These are phyloP conservation scores for Lodderomyces pseudojiufengensis DNA, from an alignment of 1,139 yeast genomes.

Conservation along the genomic window DNA sequence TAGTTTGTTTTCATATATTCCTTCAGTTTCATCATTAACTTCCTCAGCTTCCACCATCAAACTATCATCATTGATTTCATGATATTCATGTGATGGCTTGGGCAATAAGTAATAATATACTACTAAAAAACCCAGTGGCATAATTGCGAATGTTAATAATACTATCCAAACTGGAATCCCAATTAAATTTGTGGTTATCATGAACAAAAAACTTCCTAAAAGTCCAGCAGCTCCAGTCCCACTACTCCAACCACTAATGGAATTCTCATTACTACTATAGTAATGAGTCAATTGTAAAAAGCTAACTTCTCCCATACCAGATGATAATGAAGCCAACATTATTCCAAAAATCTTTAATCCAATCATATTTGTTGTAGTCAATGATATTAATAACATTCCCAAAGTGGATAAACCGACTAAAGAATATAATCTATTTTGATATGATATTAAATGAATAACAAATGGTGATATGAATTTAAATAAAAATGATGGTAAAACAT, in stretches of 20 bases:
- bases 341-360: conserved; percentile 59
- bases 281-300: conserved; percentile 81
- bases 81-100: conserved; percentile 10
- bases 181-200: conserved; percentile 38
- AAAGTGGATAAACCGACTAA: conserved; percentile 58
- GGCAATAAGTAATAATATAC: conserved; percentile 31
- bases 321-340: conserved; percentile 74
- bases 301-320: conserved; percentile 89
- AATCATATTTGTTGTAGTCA: conserved; percentile 25
- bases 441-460: conserved; percentile 64
- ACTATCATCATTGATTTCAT: conserved; percentile 7
- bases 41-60: not conserved
- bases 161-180: conserved; percentile 30
- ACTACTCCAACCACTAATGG: conserved; percentile 81
- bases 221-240: conserved; percentile 97
- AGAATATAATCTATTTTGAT: conserved; percentile 48
- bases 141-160: conserved; percentile 29
- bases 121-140: conserved; percentile 36
- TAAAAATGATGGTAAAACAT: conserved; percentile 76
- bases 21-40: not conserved
- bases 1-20: not conserved
- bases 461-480: conserved; percentile 77
- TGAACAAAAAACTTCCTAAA: conserved; percentile 58
- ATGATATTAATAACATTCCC: conserved; percentile 76
- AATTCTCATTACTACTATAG: conserved; percentile 32